Evolutionary conservation across 306 rosid species (phyloP).

Genomic region (Herpetospermum pedunculosum): DNA sequence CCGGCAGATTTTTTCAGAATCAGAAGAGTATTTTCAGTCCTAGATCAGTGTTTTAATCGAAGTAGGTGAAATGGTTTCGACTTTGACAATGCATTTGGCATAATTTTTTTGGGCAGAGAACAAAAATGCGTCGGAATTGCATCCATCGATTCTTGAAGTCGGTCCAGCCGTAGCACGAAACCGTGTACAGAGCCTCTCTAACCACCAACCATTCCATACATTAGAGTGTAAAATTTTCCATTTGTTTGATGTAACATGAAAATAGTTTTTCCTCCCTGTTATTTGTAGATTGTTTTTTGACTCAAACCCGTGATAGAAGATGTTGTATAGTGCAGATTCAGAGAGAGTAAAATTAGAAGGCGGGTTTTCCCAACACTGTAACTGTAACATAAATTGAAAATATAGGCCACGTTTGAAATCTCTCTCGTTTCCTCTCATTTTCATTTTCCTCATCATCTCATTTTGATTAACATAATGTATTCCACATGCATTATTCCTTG

Average conservation of each 20-base stretch:
- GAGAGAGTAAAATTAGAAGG: conserved; percentile 40
- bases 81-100: conserved; percentile 18
- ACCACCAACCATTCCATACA: conserved; percentile 37
- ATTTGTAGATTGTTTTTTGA: conserved; percentile 3
- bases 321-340: conserved; percentile 65
- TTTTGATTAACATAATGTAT: no score
- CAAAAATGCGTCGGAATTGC: conserved; percentile 31
- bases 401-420: conserved; percentile 30
- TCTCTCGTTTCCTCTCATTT: conserved; percentile 11
- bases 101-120: conserved; percentile 19
- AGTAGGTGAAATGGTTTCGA: conserved; percentile 9
- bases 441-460: no score
- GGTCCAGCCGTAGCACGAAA: conserved; percentile 21
- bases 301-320: conserved; percentile 33
- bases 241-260: conserved; percentile 55
- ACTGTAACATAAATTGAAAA: conserved; percentile 40
- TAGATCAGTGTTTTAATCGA: neutral
- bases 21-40: neutral
- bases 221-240: conserved; percentile 30
- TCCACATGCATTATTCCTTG: no score
- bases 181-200: conserved; percentile 66
- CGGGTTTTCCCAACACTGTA: conserved; percentile 28
- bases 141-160: conserved; percentile 18
- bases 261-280: conserved; percentile 16
- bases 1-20: neutral